Base-by-base conservation (phyloP, 179 eudicot genomes). In the Nepenthes alata region DNA sequence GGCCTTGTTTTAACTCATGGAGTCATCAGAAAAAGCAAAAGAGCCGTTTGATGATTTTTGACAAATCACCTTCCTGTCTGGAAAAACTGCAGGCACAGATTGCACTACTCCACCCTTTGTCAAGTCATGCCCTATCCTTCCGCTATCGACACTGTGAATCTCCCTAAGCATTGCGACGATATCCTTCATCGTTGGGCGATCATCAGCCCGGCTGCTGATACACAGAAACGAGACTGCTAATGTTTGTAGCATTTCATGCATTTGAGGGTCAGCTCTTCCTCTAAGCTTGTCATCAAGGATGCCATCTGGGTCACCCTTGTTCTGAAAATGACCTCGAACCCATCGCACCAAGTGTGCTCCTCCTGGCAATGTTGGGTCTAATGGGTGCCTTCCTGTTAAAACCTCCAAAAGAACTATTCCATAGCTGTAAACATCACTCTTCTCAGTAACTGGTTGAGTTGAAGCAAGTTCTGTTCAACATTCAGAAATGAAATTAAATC, bases 111-210 rank as follows among this genome's bases (percentile, higher is more conserved):
- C 70, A 65, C 77, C 77, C 80, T 89, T 87, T 55, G 74, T 60
- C 38, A 69, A 60, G 35, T 85, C 93, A n/a, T 70, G 45, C 47
- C 83, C 89, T 0, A 76, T 25, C 57, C 81, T 75, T 9, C 66
- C 56, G 13, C 67, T 78, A 25, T 90, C 97, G 2, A 74, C 78
- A 9, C 74, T 75, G 58, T 87, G 78, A 48, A 91, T 91, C 72
- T 91, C 97, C 57, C 72, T 84, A 12, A 91, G 91, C 96, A 91
- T 88, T 7, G 95, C 97, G 44, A 82, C 96, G 0, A 91, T 84
- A 53, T 91, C 97, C 70, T 88, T 91, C 96, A 91, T 91, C 36
- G 68, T 67, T 9, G 97, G 97, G 0, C 97, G 94, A 48, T 88
- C 97, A 55, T 70, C 78, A 4, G 88, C 79, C 13, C 86, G 72